A percentile compares a stretch with the other conserved stretches of the same genome.
phyloP scores from a whole-genome alignment of 108 stramenopile genomes.

The Licmophora abbreviata region DNA sequence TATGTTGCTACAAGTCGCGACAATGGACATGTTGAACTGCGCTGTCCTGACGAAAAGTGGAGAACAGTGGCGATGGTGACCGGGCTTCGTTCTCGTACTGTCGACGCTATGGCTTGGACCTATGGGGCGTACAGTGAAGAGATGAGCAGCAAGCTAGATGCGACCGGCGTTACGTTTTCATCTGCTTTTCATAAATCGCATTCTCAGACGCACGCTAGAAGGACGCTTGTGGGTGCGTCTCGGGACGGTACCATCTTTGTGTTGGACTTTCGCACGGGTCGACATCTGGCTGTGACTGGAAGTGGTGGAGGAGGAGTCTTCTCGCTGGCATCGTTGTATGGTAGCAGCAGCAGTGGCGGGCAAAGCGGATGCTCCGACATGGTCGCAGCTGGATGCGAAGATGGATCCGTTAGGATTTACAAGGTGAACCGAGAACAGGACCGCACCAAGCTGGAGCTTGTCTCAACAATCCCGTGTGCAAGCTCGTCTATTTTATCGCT shows the following conservation, averaged over 20 bases:
- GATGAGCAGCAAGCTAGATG: no score
- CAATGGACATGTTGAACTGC: constrained; percentile 61
- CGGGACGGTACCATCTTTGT: constrained; percentile 74
- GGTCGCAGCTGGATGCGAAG: constrained; percentile 56
- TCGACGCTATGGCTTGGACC: constrained; percentile 48
- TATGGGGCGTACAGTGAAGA: constrained; percentile 14
- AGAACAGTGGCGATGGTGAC: constrained; percentile 35
- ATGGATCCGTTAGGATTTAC: constrained; percentile 79
- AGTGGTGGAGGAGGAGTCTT: constrained; percentile 79
- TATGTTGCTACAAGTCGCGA: constrained; percentile 43
- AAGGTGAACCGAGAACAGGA: constrained; percentile 9
- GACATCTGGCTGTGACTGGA: constrained; percentile 33
- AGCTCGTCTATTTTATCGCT: constrained; percentile 76
- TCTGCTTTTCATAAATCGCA: constrained; percentile 6
- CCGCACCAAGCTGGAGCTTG: constrained; percentile 29
- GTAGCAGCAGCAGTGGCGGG: not conserved
- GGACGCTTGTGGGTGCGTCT: constrained; percentile 58
- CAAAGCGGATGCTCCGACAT: constrained; percentile 7
- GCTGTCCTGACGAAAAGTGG: constrained; percentile 46
- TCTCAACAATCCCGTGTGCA: constrained; percentile 63
- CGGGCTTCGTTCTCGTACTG: constrained; percentile 24
- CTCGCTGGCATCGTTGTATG: constrained; percentile 37
- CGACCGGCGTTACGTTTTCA: not conserved
- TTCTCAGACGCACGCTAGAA: constrained; percentile 7
- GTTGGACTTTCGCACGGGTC: constrained; percentile 49